Evolutionary conservation across 176 grass and related monocot species (phyloP), one percentile per base, ranked within the genome.

Genomic region (Cocos nucifera): DNA sequence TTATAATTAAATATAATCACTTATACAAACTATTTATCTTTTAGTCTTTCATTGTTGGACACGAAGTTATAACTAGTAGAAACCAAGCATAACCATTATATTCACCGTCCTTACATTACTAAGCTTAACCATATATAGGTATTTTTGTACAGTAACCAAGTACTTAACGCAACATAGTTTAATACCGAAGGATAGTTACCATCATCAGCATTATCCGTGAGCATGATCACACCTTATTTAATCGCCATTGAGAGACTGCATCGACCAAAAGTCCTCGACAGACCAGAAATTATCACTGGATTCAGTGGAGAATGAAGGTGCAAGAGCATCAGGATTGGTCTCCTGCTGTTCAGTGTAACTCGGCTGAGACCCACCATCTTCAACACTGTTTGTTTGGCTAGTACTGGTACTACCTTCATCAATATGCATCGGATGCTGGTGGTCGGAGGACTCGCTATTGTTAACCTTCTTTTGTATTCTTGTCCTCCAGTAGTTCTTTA

Each of bases 401-500:
- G 57, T 63, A 51, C 59, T 73, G 1, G 69, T 64, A 21, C 69
- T 69, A 15, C 74, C 28, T 22, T 71, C 63, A 9, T 50, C 52
- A 4, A 64, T 22, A 26, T 66, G 39, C 51, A 70, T 39, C 6
- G 67, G 23, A 19, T 50, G 58, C 19, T 64, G 51, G n/a, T 56
- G 25, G 19, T 69, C 52, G 8, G 28, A 35, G 24, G 58, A 17
- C 15, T 77, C 63, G 15, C 65, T 27, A 48, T 53, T 57, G 24
- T 58, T 78, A 18, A 64, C 54, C 54, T 78, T 73, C 74, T 79
- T 79, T 65, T 84, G 61, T 62, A 81, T 73, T 61, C 64, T 84
- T 14, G 81, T 89, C 48, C 73, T 71, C 86, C 86, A 85, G 66
- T 83, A 85, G 70, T 85, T 85, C 61, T 78, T 89, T 64, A 89